Evolutionary conservation across 192 early-diverging fungal genomes (phyloP), one percentile per base, ranked within the genome.

Genomic region (Podila epicladia): DNA sequence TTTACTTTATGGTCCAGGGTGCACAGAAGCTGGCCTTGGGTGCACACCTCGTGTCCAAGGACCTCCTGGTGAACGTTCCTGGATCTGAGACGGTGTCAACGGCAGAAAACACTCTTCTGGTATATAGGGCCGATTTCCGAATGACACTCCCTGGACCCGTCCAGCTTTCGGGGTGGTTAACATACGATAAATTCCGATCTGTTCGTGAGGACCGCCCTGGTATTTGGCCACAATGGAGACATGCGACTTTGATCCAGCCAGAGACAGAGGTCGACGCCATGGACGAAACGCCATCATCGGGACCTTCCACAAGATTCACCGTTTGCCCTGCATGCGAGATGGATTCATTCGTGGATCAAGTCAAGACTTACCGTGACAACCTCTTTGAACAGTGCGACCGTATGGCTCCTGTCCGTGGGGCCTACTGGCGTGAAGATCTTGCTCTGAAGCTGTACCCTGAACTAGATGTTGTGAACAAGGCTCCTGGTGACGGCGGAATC

Each of bases 171-270:
- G 73, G 66, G 0, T 75, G 73, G 73, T 62, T 75, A 19, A 65
- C 67, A 26, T 75, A 75, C 38, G 66, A 75, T 8, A 62, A 50
- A 38, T 75, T 69, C 57, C 53, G 74, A 28, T 67, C 74, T 19
- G 45, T 69, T 9, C 67, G 63, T 9, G 74, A 76, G 57, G 69
- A 70, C 17, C 67, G 63, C 0, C 63, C 74, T 1, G 74, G 74
- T 28, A 55, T 65, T 24, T 76, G 74, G 74, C 74, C 74, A 19
- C 74, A 76, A 29, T 76, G 74, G 74, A 76, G 62, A 4, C 74
- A 76, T 20, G 17, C 22, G 5, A 13, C 58, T n/a, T 35, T 76
- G 51, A 50, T 76, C 13, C 41, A 62, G 20, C 67, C 66, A 31
- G 67, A 63, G 17, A 64, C 67, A 5, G 48, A 2, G 9, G 45